Evolutionary conservation across 192 early-diverging fungal genomes (phyloP).

Genomic region (Paraglomus brasilianum): DNA sequence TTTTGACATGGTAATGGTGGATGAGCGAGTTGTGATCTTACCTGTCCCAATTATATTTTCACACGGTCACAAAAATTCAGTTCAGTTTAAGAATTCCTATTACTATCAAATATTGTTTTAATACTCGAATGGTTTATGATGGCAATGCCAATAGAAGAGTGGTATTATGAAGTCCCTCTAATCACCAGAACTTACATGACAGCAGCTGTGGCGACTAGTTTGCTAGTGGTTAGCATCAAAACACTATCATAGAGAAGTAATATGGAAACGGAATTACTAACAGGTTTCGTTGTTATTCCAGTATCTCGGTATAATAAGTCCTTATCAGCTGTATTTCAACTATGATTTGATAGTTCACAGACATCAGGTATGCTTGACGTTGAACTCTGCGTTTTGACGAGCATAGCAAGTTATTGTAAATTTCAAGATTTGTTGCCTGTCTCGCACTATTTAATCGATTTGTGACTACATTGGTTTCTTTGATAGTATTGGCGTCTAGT

Average conservation of each 20-base stretch:
- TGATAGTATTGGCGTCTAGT: constrained; percentile 87
- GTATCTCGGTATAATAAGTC: constrained; percentile 82
- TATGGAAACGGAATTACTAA: not conserved
- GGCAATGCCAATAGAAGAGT: constrained; percentile 73
- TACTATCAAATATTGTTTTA: constrained; percentile 53
- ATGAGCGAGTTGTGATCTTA: no score
- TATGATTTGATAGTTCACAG: constrained; percentile 65
- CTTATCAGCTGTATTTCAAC: constrained; percentile 81
- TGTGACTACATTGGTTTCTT: constrained; percentile 1
- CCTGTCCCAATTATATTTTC: no score
- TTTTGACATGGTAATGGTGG: no score
- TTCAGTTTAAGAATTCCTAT: no score
- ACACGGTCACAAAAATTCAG: no score
- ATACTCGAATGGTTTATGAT: constrained; percentile 41
- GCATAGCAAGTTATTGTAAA: not conserved
- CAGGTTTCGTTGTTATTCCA: constrained; percentile 34
- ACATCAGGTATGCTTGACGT: constrained; percentile 58
- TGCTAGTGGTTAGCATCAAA: constrained; percentile 67
- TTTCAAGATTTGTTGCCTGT: no score
- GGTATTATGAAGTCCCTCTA: constrained; percentile 87
- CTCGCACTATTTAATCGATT: not conserved
- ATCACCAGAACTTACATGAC: constrained; percentile 89
- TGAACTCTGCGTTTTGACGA: not conserved
- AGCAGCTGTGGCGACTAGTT: constrained; percentile 66
- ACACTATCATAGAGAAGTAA: not conserved